Conservation (phyloP, 208 protist species). For the Leishmania martiniquensis region DNA sequence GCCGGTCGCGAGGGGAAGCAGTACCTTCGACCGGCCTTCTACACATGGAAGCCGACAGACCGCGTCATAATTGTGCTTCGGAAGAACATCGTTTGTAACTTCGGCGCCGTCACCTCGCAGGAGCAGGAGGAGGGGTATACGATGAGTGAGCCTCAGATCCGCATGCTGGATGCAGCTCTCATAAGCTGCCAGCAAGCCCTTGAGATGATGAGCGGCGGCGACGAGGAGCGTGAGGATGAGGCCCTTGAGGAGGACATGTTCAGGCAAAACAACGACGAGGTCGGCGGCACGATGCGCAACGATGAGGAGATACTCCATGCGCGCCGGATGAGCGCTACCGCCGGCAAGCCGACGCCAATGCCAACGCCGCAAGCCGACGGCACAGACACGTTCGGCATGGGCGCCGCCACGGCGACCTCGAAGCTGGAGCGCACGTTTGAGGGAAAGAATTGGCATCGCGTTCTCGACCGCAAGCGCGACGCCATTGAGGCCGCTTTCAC, state of each 20-base stretch:
- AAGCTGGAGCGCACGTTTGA: slow-evolving; percentile 46
- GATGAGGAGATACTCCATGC: slow-evolving; percentile 43
- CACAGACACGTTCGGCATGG: background rate
- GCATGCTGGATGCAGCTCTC: slow-evolving; percentile 60
- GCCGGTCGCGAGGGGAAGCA: slow-evolving; percentile 68
- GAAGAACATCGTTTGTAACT: slow-evolving; percentile 69
- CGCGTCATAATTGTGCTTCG: slow-evolving; percentile 76
- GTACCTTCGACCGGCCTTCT: slow-evolving; percentile 79
- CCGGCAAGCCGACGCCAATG: slow-evolving; percentile 33
- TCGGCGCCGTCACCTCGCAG: slow-evolving; percentile 40
- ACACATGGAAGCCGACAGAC: slow-evolving; percentile 73
- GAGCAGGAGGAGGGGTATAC: slow-evolving; percentile 52
- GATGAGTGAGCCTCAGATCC: slow-evolving; percentile 65
- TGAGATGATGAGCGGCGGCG: slow-evolving; percentile 31
- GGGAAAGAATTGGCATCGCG: slow-evolving; percentile 61
- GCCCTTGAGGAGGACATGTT: slow-evolving; percentile 55
- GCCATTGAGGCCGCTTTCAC: slow-evolving; percentile 67
- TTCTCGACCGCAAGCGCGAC: slow-evolving; percentile 64
- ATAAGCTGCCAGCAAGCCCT: slow-evolving; percentile 36
- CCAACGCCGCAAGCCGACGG: slow-evolving; percentile 11
- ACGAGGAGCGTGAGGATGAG: slow-evolving; percentile 24
- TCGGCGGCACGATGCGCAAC: slow-evolving; percentile 14
- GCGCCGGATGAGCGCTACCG: slow-evolving; percentile 31
- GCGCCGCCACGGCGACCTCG: slow-evolving; percentile 25
- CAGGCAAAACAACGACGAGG: slow-evolving; percentile 31